Conservation (phyloP, 176 grass and related monocot species). For the Oryza coarctata region DNA sequence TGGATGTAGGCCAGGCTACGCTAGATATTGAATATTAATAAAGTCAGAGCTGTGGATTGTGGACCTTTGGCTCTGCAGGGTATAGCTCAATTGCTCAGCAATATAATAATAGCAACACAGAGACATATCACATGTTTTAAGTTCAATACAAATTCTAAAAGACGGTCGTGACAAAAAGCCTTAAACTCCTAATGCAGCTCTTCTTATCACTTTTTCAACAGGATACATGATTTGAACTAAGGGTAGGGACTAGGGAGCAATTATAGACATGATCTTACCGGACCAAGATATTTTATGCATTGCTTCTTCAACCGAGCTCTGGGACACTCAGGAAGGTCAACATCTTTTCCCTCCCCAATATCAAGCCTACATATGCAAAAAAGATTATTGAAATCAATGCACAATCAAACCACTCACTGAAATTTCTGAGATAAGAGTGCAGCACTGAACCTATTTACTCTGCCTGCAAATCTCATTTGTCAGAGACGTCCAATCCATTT, state of each 20-base stretch:
- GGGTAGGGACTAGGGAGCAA: background rate
- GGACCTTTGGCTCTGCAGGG: background rate
- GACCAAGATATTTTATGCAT: constrained; percentile 89
- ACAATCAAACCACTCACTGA: background rate
- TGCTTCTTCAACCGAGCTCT: constrained; percentile 65
- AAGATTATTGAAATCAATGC: background rate
- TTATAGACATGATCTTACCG: constrained; percentile 56
- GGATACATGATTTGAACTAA: background rate
- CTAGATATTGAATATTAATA: background rate
- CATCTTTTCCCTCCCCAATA: constrained; percentile 80
- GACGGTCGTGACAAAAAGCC: background rate
- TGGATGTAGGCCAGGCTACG: background rate
- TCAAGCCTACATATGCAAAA: constrained; percentile 61
- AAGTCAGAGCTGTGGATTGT: background rate
- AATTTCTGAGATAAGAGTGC: background rate
- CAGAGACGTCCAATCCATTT: background rate
- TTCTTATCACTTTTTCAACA: background rate
- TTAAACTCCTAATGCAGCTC: background rate
- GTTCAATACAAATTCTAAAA: background rate
- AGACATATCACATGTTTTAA: background rate
- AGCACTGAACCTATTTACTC: background rate
- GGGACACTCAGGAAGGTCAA: constrained; percentile 70
- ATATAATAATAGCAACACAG: background rate
- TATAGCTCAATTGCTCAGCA: background rate
- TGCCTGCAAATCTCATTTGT: background rate